Evolutionary conservation across 495 filamentous ascomycete genomes (phyloP), one percentile per base, ranked within the genome.

Genomic region (Talaromyces stipitatus): DNA sequence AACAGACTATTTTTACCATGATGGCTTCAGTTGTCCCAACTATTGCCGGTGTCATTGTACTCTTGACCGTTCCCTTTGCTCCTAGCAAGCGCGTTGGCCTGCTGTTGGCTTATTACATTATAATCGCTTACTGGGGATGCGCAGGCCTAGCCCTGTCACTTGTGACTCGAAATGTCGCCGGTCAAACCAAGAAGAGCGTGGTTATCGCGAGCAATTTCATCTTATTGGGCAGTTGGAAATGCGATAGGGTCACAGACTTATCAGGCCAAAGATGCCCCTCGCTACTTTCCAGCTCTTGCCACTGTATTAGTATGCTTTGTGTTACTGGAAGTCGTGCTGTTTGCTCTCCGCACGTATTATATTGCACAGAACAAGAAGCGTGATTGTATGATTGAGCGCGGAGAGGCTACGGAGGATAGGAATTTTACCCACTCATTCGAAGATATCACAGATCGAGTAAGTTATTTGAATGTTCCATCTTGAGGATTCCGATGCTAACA

Each of bases 141-240:
- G 78, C 80, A 58, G 75, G 78, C 0, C 72, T 73, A 7, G 48
- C 80, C 0, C 64, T 83, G 20, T 75, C 74, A 3, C 65, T 83
- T 8, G 77, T 83, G 33, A 73, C 71, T 0, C 76, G 73, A 23
- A 85, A 86, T 48, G 71, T 84, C 2, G 80, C 79, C 1, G 82
- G 82, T 7, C 84, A 83, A 64, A 83, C 83, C 2, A 86, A 86
- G 67, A 85, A 85, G 54, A 63, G 67, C 6, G 60, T 68, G 4
- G 66, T 69, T 1, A 67, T 70, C 43, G 67, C 66, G 14, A 52
- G 65, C 16, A 45, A 61, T 18, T 69, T 71, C 33, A 56, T 69
- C 38, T 62, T 52, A n/a, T 7, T 71, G 61, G 60, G 58, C 62
- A 47, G 67, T 62, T 12, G 69, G 69, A 2, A 71, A 69, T 46